Conservation (phyloP, 164 flowering plant species). For the Hamamelis virginiana region DNA sequence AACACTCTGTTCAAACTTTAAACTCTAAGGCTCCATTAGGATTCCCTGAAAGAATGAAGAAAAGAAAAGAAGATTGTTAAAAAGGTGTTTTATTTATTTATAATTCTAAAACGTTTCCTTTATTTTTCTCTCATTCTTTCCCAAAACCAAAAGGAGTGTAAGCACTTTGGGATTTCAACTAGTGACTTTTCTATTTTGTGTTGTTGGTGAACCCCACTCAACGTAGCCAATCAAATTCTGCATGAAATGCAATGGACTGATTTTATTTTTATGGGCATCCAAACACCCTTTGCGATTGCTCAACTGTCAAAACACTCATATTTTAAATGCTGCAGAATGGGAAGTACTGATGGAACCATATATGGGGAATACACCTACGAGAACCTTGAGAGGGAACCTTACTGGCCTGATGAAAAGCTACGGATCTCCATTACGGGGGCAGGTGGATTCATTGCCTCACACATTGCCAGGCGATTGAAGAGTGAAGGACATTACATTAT, state of each 20-base stretch:
- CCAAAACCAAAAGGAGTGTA: background rate
- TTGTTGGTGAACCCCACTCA: background rate
- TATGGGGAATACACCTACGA: constrained; percentile 87
- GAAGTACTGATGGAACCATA: constrained; percentile 44
- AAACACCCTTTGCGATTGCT: background rate
- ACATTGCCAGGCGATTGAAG: constrained; percentile 92
- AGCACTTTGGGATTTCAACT: background rate
- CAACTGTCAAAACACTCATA: background rate
- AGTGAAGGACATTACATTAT: constrained; percentile 94
- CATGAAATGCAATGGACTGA: too few relatives aligned
- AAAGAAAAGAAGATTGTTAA: too few relatives aligned
- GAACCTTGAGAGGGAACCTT: constrained; percentile 83
- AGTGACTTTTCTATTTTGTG: background rate
- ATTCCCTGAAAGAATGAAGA: too few relatives aligned
- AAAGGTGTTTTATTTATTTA: too few relatives aligned
- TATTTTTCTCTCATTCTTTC: background rate
- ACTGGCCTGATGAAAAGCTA: constrained; percentile 91
- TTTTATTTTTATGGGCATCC: too few relatives aligned
- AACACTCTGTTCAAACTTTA: too few relatives aligned
- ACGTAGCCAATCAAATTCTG: too few relatives aligned
- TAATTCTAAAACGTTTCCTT: background rate
- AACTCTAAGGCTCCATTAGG: too few relatives aligned
- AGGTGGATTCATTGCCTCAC: constrained; percentile 98
- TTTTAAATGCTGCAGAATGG: constrained; percentile 58
- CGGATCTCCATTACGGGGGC: constrained; percentile 94